Evolutionary conservation across 257 asterid genomes (phyloP).

Genomic region (Buddleja alternifolia): DNA sequence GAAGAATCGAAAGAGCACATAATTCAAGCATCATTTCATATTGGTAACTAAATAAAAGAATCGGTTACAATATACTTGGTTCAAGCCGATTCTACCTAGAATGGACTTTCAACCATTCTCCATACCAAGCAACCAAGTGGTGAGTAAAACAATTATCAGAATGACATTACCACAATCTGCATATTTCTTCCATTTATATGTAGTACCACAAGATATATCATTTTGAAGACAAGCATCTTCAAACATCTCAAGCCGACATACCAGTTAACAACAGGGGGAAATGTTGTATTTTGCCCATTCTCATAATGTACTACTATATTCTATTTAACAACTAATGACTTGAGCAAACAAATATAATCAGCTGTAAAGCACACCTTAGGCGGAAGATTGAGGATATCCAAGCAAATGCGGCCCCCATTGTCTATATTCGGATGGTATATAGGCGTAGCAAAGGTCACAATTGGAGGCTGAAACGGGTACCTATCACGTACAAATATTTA

Average conservation of each 20-base stretch:
- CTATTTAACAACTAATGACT: background rate
- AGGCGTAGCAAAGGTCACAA: conserved; percentile 75
- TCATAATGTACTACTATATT: background rate
- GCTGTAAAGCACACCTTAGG: conserved; percentile 60
- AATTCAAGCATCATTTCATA: background rate
- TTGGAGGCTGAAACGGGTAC: conserved; percentile 92
- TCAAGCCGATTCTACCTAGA: background rate
- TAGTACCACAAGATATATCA: background rate
- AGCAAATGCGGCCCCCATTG: conserved; percentile 91
- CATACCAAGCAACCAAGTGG: background rate
- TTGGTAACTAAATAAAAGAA: background rate
- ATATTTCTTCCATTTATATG: too few relatives aligned
- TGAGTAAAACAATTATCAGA: background rate
- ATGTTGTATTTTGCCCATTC: background rate
- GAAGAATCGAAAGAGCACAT: background rate
- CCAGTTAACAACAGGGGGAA: background rate
- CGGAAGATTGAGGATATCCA: conserved; percentile 92
- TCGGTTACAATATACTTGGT: background rate
- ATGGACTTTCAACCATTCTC: conserved; percentile 5
- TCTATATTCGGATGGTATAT: conserved; percentile 88
- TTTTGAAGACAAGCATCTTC: background rate
- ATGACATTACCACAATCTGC: background rate
- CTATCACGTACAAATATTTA: conserved; percentile 35
- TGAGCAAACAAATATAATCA: background rate
- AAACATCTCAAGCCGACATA: background rate